Evolutionary conservation across 176 grass and related monocot genomes (phyloP).

Genomic region (Carex kokanica): DNA sequence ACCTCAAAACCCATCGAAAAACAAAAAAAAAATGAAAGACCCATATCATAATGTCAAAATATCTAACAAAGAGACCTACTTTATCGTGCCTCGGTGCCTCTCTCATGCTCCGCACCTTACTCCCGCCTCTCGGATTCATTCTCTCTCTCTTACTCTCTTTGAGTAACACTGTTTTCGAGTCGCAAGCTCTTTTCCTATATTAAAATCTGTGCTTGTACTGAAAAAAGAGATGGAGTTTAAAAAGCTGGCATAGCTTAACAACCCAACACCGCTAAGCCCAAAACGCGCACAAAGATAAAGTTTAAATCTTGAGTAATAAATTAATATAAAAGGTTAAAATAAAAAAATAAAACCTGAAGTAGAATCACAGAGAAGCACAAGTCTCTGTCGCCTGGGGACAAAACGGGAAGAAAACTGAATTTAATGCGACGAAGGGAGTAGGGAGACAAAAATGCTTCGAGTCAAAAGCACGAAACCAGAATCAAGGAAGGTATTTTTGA

Average conservation of each 20-base stretch:
- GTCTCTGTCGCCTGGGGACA: background rate
- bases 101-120: constrained; percentile 28
- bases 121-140: constrained; percentile 40
- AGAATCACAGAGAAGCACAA: constrained; percentile 1
- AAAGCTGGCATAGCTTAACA: constrained; percentile 32
- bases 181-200: constrained; percentile 17
- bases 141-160: constrained; percentile 8
- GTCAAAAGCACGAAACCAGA: constrained; percentile 22
- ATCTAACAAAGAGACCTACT: constrained; percentile 46
- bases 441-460: background rate
- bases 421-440: background rate
- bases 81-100: constrained; percentile 44
- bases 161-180: constrained; percentile 15
- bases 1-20: constrained; percentile 5
- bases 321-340: background rate
- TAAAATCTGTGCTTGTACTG: constrained; percentile 22
- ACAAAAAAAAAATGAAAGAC: constrained; percentile 29
- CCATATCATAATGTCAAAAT: constrained; percentile 30
- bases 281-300: constrained; percentile 19
- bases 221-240: constrained; percentile 29
- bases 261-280: constrained; percentile 28
- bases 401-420: constrained; percentile 17
- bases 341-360: background rate
- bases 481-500: background rate
- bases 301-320: background rate